Evolutionary conservation across 129 eudicot species (phyloP).

Genomic region (Oenanthe sinensis): DNA sequence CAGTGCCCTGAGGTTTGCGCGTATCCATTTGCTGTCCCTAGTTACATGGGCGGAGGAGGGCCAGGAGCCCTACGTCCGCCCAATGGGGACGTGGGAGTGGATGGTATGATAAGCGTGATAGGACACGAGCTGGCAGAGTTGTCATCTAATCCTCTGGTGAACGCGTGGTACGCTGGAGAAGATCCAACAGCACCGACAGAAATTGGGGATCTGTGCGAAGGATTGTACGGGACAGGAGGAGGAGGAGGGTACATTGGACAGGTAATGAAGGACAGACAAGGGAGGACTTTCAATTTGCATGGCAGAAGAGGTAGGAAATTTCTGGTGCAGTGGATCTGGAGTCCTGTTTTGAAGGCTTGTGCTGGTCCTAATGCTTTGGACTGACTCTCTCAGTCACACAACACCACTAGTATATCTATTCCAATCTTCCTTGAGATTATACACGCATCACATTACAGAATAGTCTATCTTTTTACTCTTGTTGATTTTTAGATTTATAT

Average conservation of each 20-base stretch:
- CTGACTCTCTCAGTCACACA: not conserved
- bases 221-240: conserved; percentile 33
- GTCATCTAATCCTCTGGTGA: conserved; percentile 28
- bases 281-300: conserved; percentile 24
- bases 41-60: conserved; percentile 26
- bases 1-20: conserved; percentile 42
- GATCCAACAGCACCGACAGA: conserved; percentile 40
- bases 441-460: not conserved
- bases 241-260: conserved; percentile 38
- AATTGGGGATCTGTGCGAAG: conserved; percentile 32
- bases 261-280: conserved; percentile 23
- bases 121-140: conserved; percentile 38
- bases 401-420: not conserved
- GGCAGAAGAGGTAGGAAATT: conserved; percentile 25
- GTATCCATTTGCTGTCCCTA: conserved; percentile 31
- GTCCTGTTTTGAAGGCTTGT: conserved; percentile 29
- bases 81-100: conserved; percentile 27
- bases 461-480: not conserved
- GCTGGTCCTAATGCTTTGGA: conserved; percentile 34
- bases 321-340: conserved; percentile 38
- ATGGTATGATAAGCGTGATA: conserved; percentile 35
- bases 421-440: not conserved
- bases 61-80: conserved; percentile 21
- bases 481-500: not conserved
- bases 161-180: conserved; percentile 38